Base-by-base conservation (phyloP, 2,329 filamentous ascomycete genomes). In the Colletotrichum higginsianum region DNA sequence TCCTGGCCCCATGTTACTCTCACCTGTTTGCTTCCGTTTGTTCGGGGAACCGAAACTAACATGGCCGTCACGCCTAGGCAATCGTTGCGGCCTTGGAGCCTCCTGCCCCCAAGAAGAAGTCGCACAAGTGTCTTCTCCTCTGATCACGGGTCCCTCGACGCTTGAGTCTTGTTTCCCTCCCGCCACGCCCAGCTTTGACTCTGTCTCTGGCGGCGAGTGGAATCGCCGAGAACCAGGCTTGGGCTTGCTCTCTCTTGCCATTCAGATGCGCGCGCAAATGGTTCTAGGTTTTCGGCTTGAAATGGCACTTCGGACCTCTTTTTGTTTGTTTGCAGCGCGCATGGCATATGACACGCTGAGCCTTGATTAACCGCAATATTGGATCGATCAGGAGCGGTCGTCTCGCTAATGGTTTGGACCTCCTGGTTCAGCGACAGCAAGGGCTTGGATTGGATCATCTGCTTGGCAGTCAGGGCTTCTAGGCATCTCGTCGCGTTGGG, bases 81-180 rank as follows among this genome's bases (percentile, higher is more conserved):
- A 98, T 98, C 78, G 96, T 98, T 75, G 96, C 96, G 74, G 96
- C 96, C 52, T 87, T 98, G 75, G 96, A 98, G 84, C 96, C 96
- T 53, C 93, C 94, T 26, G 88, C 91, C 72, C 91, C 92, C 66
- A 96, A 96, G 88, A 95, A 94, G 87, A 92, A 89, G 84, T 86
- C 83, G 73, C 87, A 89, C 82, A 92, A 89, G 82, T 95, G 93
- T 83, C 85, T 90, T 75, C 83, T 95, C 81, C 88, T 95, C 80
- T 95, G 73, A 71, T 57, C 44, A 47, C 21, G 58, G 57, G 49
- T 62, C 47, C 52, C 35, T 55, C 38, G 18, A 50, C 53, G 38
- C 42, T 56, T 47, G 58, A 58, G 66, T 61, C 66, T 72, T 65
- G 53, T 49, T 64, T 64, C 66, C 55, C 66, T 73, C 62, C 66